phyloP scores from a whole-genome alignment of 2,329 filamentous ascomycete species.

The Penicillium sp. region DNA sequence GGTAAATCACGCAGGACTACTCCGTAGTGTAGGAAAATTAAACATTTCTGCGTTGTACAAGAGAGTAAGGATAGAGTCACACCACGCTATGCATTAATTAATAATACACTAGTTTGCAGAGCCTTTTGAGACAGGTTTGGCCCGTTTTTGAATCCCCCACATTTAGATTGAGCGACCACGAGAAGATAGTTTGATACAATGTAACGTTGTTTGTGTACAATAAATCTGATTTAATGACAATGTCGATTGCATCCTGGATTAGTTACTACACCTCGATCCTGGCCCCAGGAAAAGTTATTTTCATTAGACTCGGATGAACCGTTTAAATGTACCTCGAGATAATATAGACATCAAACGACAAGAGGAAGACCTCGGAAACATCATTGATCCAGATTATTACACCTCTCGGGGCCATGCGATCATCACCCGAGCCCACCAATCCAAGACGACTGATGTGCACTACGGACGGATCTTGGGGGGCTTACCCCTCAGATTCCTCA shows the following conservation, averaged over 20 bases:
- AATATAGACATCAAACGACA: neutral
- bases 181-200: neutral
- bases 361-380: neutral
- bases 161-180: neutral
- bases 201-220: neutral
- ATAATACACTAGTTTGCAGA: neutral
- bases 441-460: neutral
- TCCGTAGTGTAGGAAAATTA: neutral
- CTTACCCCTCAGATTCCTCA: neutral
- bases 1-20: slow-evolving; percentile 1
- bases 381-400: neutral
- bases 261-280: neutral
- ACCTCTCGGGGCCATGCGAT: neutral
- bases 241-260: no score
- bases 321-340: neutral
- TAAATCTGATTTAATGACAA: no score
- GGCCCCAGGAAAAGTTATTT: neutral
- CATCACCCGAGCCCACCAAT: neutral
- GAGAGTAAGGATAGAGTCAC: neutral
- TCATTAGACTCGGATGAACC: neutral
- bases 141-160: neutral
- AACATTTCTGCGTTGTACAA: neutral
- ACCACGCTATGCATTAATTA: neutral
- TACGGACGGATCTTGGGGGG: neutral
- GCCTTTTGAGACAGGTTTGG: neutral